Base-by-base conservation (phyloP, 345 rosid genomes). In the Tarenaya hassleriana region DNA sequence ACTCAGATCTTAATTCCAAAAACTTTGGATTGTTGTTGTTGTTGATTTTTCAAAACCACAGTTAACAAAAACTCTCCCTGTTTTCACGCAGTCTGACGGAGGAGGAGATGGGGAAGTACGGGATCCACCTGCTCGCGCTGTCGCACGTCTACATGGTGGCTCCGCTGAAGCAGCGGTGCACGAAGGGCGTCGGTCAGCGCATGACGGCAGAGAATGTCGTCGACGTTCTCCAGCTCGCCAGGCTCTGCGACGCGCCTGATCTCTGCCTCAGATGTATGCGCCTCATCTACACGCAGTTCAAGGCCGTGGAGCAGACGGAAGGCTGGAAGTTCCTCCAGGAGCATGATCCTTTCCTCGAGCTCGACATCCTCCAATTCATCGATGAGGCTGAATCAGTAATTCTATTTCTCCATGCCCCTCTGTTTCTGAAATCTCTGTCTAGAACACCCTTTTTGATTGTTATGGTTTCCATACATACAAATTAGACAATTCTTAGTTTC, bases 251-350 rank as follows among this genome's bases (percentile, higher is more conserved):
- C 46, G 86, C 92, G 14, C 77, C 96, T 0, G 85, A 79, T 54
- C 85, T 91, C 55, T 69, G 60, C 60, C 67, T 87, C 58, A 75
- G 60, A 58, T 77, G 89, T 61, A 67, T 80, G 87, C 84, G 72
- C 61, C 48, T 80, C 35, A 33, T 80, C 4, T 50, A 71, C 41
- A 50, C 7, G 31, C 59, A 74, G 57, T 84, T 84, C 72, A 75
- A 76, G 59, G 51, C 73, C 11, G 81, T 82, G 5, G 82, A 77
- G 62, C 19, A 63, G 7, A 90, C 88, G 0, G 95, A 86, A 72
- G 97, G 79, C 14, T 90, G 94, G 94, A 74, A 61, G 55, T 86
- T 86, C 71, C 57, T 90, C 74, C 94, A 78, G 29, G 69, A 73
- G 18, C 76, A 84, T 8, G 91, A 86, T 52, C 95, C 88, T 5